Evolutionary conservation across 129 eudicot species (phyloP), one percentile per base, ranked within the genome.

Genomic region (Artemisia annua): DNA sequence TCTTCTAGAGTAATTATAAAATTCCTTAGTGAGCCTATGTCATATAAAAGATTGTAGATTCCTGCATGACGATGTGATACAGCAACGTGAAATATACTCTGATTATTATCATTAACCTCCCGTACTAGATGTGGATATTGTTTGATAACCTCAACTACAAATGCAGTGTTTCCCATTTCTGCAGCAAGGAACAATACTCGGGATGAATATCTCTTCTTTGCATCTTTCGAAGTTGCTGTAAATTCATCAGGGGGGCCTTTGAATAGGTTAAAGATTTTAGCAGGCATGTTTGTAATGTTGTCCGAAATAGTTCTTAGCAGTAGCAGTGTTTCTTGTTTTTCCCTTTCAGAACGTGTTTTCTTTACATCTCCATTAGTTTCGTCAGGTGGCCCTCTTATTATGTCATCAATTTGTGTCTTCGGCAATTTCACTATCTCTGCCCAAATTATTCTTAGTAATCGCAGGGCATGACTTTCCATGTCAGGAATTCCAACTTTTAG

Each of bases 41-140:
- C 57, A 52, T 52, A 15, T 52, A 52, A 52, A 18, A 52, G 17
- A 52, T 52, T 52, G 18, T 52, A 52, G 57, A 52, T 52, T 4
- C 57, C 57, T 16, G n/a, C 57, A 16, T 52, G 57, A 52, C 57
- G 57, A 13, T 52, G 57, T 15, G 57, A 52, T 15, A 52, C 57
- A 52, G 57, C 57, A 52, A 52, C 57, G 17, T 52, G 57, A 52
- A 52, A 52, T 52, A 52, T 52, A 16, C 57, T 52, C 17, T 52
- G 57, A 7, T 52, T 52, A 13, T 52, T 52, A 16, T 52, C 57
- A 15, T 52, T 52, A 13, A 52, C 57, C 57, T 52, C 57, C 18
- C 57, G 57, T 16, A 52, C 57, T 52, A 52, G 57, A 52, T 52
- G 57, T 52, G 57, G 57, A 52, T 52, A 52, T 52, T 52, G 57